Evolutionary conservation across 257 asterid species (phyloP).

Genomic region (Solanum tarapatanum): DNA sequence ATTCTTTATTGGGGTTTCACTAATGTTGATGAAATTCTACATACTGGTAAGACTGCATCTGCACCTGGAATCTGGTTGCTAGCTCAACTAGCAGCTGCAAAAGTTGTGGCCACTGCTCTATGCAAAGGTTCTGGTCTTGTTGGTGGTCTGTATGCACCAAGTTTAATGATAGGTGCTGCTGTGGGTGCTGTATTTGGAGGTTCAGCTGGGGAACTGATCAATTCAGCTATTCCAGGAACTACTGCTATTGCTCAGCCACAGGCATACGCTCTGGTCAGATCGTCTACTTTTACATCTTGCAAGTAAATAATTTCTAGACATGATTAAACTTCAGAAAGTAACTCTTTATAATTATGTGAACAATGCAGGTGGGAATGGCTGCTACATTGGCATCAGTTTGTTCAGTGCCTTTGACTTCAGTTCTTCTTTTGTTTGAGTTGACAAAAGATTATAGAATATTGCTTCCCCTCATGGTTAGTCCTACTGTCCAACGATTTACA

Average conservation of each 20-base stretch:
- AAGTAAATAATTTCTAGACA: background rate
- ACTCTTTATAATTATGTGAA: background rate
- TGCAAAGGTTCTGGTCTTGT: slow-evolving; percentile 96
- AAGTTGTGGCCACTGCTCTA: slow-evolving; percentile 88
- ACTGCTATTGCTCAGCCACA: slow-evolving; percentile 95
- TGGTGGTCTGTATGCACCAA: slow-evolving; percentile 96
- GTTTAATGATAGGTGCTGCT: slow-evolving; percentile 99
- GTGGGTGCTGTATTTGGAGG: slow-evolving; percentile 99
- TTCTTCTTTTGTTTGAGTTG: slow-evolving; percentile 88
- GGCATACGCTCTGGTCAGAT: slow-evolving; percentile 78
- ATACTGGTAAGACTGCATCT: slow-evolving; percentile 94
- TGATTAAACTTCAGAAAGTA: background rate
- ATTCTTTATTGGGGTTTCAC: slow-evolving; percentile 95
- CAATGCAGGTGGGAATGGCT: slow-evolving; percentile 97
- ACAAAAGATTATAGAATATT: slow-evolving; percentile 90
- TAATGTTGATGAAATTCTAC: slow-evolving; percentile 92
- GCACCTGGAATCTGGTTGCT: slow-evolving; percentile 98
- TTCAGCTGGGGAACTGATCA: slow-evolving; percentile 73
- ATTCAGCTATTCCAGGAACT: slow-evolving; percentile 94
- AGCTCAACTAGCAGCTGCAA: slow-evolving; percentile 85
- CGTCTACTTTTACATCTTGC: background rate
- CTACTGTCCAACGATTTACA: background rate
- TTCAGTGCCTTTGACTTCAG: slow-evolving; percentile 93
- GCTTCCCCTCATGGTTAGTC: slow-evolving; percentile 91
- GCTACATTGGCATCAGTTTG: slow-evolving; percentile 94